Evolutionary conservation across 1,284 basidiomycete genomes (phyloP).

Genomic region (Mycena citricolor): DNA sequence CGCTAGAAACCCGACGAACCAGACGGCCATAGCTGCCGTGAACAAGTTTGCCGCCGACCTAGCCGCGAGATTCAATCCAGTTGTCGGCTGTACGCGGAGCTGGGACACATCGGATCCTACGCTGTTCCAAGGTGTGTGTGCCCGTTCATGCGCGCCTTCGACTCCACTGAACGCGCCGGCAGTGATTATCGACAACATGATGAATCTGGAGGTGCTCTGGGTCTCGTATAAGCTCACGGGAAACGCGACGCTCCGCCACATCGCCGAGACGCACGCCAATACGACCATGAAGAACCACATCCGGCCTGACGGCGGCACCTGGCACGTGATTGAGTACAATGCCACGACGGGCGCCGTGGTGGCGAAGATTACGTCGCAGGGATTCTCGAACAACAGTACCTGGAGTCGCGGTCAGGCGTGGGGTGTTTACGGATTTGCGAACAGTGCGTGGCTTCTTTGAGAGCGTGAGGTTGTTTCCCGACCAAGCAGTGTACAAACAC

Average conservation of each 20-base stretch:
- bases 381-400: constrained; percentile 61
- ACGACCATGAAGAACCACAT: constrained; percentile 68
- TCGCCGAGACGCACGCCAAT: constrained; percentile 64
- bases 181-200: constrained; percentile 79
- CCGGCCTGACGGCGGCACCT: constrained; percentile 60
- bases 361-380: constrained; percentile 55
- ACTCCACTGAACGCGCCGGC: constrained; percentile 23
- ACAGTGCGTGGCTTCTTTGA: constrained; percentile 44
- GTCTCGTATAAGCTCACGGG: constrained; percentile 53
- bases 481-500: constrained; percentile 52
- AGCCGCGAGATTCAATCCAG: constrained; percentile 43
- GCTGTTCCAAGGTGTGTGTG: constrained; percentile 48
- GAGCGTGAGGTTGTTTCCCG: constrained; percentile 7
- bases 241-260: constrained; percentile 56
- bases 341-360: constrained; percentile 60
- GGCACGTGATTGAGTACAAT: constrained; percentile 70
- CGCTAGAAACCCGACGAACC: constrained; percentile 43
- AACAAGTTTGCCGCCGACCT: constrained; percentile 45
- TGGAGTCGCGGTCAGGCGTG: constrained; percentile 74
- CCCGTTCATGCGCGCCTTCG: neutral
- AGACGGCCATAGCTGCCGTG: constrained; percentile 43
- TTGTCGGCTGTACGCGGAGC: constrained; percentile 49
- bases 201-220: constrained; percentile 70
- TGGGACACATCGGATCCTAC: constrained; percentile 59
- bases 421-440: constrained; percentile 69